Conservation (phyloP, 345 rosid species). For the Pistacia integerrima region DNA sequence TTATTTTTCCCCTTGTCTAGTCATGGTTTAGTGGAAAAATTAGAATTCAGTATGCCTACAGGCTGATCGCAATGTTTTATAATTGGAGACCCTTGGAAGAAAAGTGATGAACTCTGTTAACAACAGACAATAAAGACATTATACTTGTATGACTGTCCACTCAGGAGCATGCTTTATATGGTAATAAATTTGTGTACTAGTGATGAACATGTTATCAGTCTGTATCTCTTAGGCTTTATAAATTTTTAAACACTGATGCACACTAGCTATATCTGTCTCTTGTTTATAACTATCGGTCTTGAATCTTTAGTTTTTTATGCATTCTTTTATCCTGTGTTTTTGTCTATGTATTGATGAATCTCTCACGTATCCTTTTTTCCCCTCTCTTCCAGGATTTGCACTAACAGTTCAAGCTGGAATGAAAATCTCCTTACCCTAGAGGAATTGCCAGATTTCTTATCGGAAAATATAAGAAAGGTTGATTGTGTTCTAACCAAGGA, state of each 20-base stretch:
- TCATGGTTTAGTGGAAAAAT: background rate
- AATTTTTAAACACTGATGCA: background rate
- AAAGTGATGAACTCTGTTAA: background rate
- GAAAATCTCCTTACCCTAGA: constrained; percentile 69
- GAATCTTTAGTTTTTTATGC: background rate
- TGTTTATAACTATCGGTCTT: background rate
- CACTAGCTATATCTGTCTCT: background rate
- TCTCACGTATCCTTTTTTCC: background rate
- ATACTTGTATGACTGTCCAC: background rate
- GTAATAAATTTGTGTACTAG: background rate
- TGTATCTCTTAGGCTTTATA: background rate
- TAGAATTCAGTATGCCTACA: background rate
- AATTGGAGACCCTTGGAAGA: background rate
- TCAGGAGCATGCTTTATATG: background rate
- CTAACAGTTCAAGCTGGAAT: constrained; percentile 82
- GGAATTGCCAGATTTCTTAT: constrained; percentile 56
- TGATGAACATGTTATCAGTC: background rate
- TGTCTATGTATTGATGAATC: background rate
- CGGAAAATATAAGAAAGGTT: constrained; percentile 52
- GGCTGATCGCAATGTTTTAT: background rate
- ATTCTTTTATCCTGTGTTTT: constrained; percentile 6
- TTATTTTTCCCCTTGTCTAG: background rate
- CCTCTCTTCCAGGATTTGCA: constrained; percentile 52
- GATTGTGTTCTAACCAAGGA: constrained; percentile 31
- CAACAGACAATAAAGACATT: background rate